Evolutionary conservation across 106 monocot species (phyloP).

Genomic region (Hemerocallis citrina): DNA sequence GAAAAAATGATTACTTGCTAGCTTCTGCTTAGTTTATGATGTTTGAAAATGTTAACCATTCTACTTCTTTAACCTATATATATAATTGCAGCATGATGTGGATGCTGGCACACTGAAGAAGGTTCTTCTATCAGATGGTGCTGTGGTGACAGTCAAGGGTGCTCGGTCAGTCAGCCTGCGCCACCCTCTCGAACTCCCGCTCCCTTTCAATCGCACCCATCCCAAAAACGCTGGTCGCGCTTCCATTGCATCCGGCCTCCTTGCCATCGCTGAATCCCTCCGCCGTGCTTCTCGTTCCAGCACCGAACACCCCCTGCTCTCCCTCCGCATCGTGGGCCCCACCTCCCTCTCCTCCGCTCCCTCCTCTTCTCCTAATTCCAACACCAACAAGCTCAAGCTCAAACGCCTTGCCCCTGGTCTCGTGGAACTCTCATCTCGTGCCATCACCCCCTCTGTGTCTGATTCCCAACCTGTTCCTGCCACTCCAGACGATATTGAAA

Average conservation of each 20-base stretch:
- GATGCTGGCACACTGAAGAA: constrained; percentile 88
- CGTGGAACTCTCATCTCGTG: constrained; percentile 68
- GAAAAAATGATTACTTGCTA: too few species aligned
- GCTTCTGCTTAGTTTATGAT: too few species aligned
- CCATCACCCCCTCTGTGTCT: constrained; percentile 34
- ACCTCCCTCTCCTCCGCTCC: constrained; percentile 73
- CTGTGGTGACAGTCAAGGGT: constrained; percentile 75
- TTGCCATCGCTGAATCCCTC: constrained; percentile 64
- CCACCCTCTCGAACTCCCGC: constrained; percentile 70
- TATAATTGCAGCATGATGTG: constrained; percentile 74
- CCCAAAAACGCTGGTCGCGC: constrained; percentile 6
- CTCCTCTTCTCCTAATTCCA: constrained; percentile 34
- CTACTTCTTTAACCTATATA: too few species aligned
- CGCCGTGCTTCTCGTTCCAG: constrained; percentile 41
- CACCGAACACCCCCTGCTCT: constrained; percentile 64
- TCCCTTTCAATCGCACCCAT: constrained; percentile 69
- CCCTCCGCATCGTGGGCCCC: constrained; percentile 77
- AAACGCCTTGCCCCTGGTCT: constrained; percentile 85
- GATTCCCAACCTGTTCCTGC: not conserved
- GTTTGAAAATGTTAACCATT: too few species aligned
- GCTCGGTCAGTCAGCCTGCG: constrained; percentile 78
- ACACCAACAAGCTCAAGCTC: constrained; percentile 76
- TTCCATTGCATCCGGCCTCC: constrained; percentile 43
- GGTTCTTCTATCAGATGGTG: constrained; percentile 84
- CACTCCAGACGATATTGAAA: not conserved